phyloP scores from a whole-genome alignment of 805 yeast species.

The Cyberlindnera suaveolens region DNA sequence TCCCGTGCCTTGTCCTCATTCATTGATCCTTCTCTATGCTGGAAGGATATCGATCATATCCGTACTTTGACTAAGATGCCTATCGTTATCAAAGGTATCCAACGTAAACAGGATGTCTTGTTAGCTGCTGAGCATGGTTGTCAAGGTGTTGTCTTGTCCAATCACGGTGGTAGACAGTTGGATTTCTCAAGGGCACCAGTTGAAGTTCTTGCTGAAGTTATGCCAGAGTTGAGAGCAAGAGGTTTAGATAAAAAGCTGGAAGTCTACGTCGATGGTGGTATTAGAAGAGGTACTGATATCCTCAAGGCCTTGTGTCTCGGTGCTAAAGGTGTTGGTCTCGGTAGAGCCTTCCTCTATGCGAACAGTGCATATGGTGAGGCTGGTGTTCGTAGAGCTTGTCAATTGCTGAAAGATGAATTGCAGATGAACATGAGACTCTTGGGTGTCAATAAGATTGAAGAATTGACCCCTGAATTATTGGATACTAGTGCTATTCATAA shows the following conservation, averaged over 20 bases:
- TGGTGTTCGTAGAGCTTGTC: constrained; percentile 56
- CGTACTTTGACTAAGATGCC: constrained; percentile 55
- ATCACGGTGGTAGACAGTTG: constrained; percentile 87
- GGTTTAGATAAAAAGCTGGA: constrained; percentile 46
- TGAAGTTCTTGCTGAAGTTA: constrained; percentile 66
- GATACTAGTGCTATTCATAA: constrained; percentile 45
- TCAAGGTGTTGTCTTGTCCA: constrained; percentile 76
- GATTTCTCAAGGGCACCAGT: constrained; percentile 79
- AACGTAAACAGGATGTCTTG: constrained; percentile 72
- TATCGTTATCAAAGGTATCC: constrained; percentile 76
- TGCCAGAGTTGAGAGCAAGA: constrained; percentile 41
- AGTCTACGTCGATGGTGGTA: constrained; percentile 62
- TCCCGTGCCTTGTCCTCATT: constrained; percentile 83
- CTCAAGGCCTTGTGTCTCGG: constrained; percentile 63
- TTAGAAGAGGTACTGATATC: constrained; percentile 62
- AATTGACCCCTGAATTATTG: constrained; percentile 54
- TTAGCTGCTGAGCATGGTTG: constrained; percentile 66
- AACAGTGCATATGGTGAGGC: constrained; percentile 57
- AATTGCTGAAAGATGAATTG: constrained; percentile 62
- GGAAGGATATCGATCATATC: constrained; percentile 61
- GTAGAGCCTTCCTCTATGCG: constrained; percentile 62
- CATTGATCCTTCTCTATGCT: constrained; percentile 61
- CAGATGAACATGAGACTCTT: constrained; percentile 73
- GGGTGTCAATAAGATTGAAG: constrained; percentile 58
- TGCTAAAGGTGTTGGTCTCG: constrained; percentile 66